Evolutionary conservation across 2,329 filamentous ascomycete species (phyloP), one percentile per base, ranked within the genome.

Genomic region (Ophiosphaerella herpotricha): DNA sequence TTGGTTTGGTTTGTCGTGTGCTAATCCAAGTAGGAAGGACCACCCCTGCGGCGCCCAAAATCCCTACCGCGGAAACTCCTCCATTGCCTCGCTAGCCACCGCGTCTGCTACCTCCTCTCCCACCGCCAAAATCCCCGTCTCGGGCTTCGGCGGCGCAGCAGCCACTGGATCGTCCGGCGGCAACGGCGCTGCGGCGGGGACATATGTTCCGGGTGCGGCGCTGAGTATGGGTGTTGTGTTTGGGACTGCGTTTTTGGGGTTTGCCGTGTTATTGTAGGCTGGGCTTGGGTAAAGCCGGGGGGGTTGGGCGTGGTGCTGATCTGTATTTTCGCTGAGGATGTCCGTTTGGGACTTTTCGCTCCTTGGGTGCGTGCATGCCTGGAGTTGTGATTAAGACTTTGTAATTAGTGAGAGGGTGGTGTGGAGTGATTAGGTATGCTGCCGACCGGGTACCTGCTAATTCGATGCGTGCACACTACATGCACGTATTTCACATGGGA

Each of bases 11-110:
- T 21, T 21, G 18, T 21, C 18, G 18, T 21, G 18, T 21, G 18
- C 18, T 21, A 21, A 21, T 21, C 4, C 18, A 21, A 21, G 18
- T 21, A 21, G 63, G 47, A 64, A 82, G 61, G 76, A 91, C 55
- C 78, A 91, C 75, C 88, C 85, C 3, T 93, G 89, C 71, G 89
- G 89, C 69, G 89, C 89, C 33, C 79, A 79, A 61, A 76, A 82
- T 67, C 89, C 89, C 12, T 82, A 73, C 36, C 78, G 77, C 48
- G 73, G 78, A 70, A 91, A 90, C 74, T 62, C 70, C 5, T 82
- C 82, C 6, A 73, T 78, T 7, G 75, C 81, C 7, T 72, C 77
- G 14, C 73, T 78, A 13, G 74, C 75, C 8, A 68, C 78, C 7
- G 68, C 76, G 4, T 68, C 74, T 11, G 64, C 77, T 13, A 51